Conservation (phyloP, 495 filamentous ascomycete species). For the Podospora pseudocomata region DNA sequence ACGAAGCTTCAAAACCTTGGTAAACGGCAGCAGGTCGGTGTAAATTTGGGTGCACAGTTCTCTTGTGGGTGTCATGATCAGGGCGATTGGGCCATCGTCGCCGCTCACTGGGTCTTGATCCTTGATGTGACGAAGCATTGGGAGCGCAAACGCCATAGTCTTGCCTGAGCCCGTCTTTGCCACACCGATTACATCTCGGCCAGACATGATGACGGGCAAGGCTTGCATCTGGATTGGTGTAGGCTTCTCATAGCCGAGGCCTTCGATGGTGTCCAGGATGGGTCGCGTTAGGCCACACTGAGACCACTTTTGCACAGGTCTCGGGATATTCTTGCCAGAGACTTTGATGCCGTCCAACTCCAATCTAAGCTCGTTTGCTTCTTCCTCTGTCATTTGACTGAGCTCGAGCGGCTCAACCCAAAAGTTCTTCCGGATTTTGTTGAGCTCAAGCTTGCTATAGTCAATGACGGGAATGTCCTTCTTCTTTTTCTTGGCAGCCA, state of each 20-base stretch:
- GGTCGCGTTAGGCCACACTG: slow-evolving; percentile 87
- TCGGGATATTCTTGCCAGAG: slow-evolving; percentile 76
- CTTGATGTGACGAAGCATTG: slow-evolving; percentile 97
- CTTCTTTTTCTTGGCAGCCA: slow-evolving; percentile 91
- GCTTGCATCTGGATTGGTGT: slow-evolving; percentile 95
- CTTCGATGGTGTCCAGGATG: slow-evolving; percentile 81
- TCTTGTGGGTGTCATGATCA: slow-evolving; percentile 93
- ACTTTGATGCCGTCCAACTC: slow-evolving; percentile 97
- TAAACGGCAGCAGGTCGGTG: slow-evolving; percentile 86
- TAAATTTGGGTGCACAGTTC: slow-evolving; percentile 95
- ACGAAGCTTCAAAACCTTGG: slow-evolving; percentile 84
- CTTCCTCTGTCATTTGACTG: slow-evolving; percentile 77
- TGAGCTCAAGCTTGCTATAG: slow-evolving; percentile 79
- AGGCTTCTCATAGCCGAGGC: slow-evolving; percentile 79
- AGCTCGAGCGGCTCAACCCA: slow-evolving; percentile 87
- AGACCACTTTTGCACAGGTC: slow-evolving; percentile 93
- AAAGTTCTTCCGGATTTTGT: slow-evolving; percentile 87
- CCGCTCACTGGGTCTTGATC: slow-evolving; percentile 81
- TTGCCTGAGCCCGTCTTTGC: slow-evolving; percentile 99
- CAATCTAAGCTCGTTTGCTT: slow-evolving; percentile 72
- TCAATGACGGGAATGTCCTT: slow-evolving; percentile 87
- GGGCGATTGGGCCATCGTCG: slow-evolving; percentile 78
- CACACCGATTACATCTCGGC: slow-evolving; percentile 91
- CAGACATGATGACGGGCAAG: slow-evolving; percentile 92
- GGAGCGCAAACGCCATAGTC: slow-evolving; percentile 89